phyloP scores from a whole-genome alignment of 179 eudicot species.

The Corrigiola litoralis region DNA sequence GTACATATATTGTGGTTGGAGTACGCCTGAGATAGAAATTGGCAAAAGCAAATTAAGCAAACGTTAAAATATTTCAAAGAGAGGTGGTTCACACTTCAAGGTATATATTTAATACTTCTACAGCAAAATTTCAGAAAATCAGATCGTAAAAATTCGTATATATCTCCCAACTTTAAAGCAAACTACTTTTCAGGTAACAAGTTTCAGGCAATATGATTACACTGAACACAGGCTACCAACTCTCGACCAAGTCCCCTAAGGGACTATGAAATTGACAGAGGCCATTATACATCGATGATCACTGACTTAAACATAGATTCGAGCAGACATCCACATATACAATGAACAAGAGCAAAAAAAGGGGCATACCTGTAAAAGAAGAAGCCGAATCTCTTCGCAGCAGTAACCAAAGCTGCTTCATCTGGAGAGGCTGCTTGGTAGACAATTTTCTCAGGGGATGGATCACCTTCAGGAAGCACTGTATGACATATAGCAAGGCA shows the following conservation, averaged over 20 bases:
- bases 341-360: not conserved
- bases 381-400: constrained; percentile 99
- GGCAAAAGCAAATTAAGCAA: constrained; percentile 2
- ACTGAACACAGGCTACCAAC: not conserved
- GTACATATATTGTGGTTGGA: constrained; percentile 84
- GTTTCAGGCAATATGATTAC: not conserved
- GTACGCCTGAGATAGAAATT: constrained; percentile 64
- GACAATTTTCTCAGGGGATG: constrained; percentile 74
- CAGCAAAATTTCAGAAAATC: not conserved
- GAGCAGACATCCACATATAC: not conserved
- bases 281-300: not conserved
- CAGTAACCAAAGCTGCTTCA: constrained; percentile 91
- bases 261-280: not conserved
- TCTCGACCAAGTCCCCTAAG: not conserved
- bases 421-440: constrained; percentile 99
- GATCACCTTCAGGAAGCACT: constrained; percentile 97
- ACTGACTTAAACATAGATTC: not conserved
- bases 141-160: not conserved
- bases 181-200: not conserved
- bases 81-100: too few species aligned
- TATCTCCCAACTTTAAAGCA: not conserved
- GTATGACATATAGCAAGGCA: constrained; percentile 98
- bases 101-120: too few species aligned
- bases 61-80: not conserved
- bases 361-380: constrained; percentile 78